phyloP scores from a whole-genome alignment of 805 yeast species.

The Lipomyces yamanashiensis region DNA sequence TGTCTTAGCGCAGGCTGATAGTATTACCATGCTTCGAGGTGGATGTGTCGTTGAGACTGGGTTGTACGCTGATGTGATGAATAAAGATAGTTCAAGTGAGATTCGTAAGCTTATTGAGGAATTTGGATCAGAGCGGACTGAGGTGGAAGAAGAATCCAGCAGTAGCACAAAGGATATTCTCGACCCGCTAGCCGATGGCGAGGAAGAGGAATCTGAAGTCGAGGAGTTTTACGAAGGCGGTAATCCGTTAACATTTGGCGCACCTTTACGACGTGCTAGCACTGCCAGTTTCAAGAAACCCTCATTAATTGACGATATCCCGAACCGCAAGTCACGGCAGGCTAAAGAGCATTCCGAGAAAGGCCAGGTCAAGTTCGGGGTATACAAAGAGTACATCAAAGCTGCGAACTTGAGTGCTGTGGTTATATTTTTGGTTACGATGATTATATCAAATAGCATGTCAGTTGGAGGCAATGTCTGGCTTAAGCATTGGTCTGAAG shows the following conservation, averaged over 20 bases:
- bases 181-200: conserved; percentile 27
- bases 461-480: conserved; percentile 69
- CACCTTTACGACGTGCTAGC: conserved; percentile 62
- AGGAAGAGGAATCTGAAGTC: conserved; percentile 25
- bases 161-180: background rate
- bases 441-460: conserved; percentile 43
- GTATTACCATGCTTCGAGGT: conserved; percentile 67
- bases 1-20: conserved; percentile 75
- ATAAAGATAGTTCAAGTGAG: conserved; percentile 9
- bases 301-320: conserved; percentile 33
- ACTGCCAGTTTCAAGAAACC: conserved; percentile 58
- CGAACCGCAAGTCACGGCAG: conserved; percentile 36
- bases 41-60: conserved; percentile 48
- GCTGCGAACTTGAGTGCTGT: conserved; percentile 82
- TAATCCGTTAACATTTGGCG: conserved; percentile 17
- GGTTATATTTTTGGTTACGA: conserved; percentile 56
- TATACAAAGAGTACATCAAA: conserved; percentile 79
- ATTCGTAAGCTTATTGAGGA: conserved; percentile 35
- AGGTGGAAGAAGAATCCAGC: conserved; percentile 1
- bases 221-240: conserved; percentile 16
- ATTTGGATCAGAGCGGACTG: conserved; percentile 19
- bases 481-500: conserved; percentile 97
- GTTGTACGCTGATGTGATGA: conserved; percentile 39
- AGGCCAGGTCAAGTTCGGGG: conserved; percentile 89
- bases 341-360: conserved; percentile 81